Evolutionary conservation across 106 monocot genomes (phyloP).

Genomic region (Dendrobium officinale): DNA sequence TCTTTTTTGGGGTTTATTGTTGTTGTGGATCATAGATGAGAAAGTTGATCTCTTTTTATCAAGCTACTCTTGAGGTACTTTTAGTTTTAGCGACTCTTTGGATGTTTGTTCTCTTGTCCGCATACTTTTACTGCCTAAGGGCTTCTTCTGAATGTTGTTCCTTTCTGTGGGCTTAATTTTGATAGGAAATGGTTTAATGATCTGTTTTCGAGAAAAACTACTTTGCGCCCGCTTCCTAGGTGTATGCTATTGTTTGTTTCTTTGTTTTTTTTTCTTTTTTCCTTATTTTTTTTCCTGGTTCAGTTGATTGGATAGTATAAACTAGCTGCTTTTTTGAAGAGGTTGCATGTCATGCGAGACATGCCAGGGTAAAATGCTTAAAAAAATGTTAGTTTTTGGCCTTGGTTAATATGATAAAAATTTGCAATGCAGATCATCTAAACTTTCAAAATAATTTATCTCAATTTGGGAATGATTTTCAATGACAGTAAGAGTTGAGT

Average conservation of each 20-base stretch:
- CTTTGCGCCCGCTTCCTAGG: too few relatives aligned
- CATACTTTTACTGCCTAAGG: neutral
- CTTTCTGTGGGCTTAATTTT: neutral
- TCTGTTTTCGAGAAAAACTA: too few relatives aligned
- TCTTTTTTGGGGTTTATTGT: neutral
- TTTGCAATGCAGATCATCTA: too few relatives aligned
- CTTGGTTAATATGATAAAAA: too few relatives aligned
- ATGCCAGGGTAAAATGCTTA: too few relatives aligned
- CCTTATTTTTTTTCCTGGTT: neutral
- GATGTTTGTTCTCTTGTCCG: neutral
- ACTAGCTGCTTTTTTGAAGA: neutral
- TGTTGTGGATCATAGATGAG: neutral
- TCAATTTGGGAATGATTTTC: too few relatives aligned
- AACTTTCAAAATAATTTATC: too few relatives aligned
- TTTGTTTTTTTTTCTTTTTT: neutral
- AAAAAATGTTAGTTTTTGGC: too few relatives aligned
- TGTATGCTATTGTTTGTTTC: neutral
- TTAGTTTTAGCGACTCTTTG: neutral
- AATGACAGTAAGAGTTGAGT: too few relatives aligned
- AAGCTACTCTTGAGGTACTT: neutral
- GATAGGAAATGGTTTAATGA: neutral
- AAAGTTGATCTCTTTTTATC: neutral
- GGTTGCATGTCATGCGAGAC: neutral
- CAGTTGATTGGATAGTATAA: neutral
- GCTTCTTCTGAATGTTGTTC: neutral